Percentiles rank a stretch among this genome's conserved stretches.
Evolutionary conservation across 2,329 filamentous ascomycete genomes (phyloP).

Genomic region (Seiridium unicorne): DNA sequence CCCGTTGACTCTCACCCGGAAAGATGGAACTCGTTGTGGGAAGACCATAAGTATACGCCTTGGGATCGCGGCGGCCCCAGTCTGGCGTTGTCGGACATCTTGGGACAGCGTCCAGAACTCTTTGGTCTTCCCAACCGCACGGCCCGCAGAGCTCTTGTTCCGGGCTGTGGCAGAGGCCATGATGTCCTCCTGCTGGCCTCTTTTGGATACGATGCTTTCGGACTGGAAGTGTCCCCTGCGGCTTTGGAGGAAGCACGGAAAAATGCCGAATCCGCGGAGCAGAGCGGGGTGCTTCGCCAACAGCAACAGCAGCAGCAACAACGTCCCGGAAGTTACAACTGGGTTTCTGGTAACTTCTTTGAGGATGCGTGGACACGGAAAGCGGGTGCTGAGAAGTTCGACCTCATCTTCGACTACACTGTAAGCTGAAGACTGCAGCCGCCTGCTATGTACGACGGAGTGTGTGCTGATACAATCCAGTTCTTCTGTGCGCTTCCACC

Average conservation of each 20-base stretch:
- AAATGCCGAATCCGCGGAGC: constrained; percentile 36
- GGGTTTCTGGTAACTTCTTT: constrained; percentile 68
- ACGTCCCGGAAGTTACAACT: constrained; percentile 35
- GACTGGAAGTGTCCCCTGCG: constrained; percentile 63
- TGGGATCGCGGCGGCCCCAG: constrained; percentile 57
- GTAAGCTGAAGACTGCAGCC: constrained; percentile 34
- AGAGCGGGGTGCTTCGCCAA: constrained; percentile 40
- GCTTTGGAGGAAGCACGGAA: constrained; percentile 45
- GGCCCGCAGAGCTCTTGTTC: constrained; percentile 62
- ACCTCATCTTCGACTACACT: constrained; percentile 65
- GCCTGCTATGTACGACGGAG: background rate
- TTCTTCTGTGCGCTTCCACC: constrained; percentile 64
- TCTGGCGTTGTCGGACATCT: constrained; percentile 51
- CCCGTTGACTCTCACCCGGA: constrained; percentile 32
- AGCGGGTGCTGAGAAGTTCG: constrained; percentile 50
- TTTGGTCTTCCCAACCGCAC: constrained; percentile 22
- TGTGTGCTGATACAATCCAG: constrained; percentile 28
- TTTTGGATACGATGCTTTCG: constrained; percentile 75
- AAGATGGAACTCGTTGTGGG: constrained; percentile 49
- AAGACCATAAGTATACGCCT: constrained; percentile 38
- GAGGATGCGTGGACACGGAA: constrained; percentile 52
- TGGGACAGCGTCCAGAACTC: constrained; percentile 43
- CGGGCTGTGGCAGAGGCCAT: constrained; percentile 80
- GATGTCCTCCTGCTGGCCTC: constrained; percentile 75
- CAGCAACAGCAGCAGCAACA: constrained; percentile 26